Base-by-base conservation (phyloP, 352 stramenopile species). In the Pythium rhizo-oryzae region DNA sequence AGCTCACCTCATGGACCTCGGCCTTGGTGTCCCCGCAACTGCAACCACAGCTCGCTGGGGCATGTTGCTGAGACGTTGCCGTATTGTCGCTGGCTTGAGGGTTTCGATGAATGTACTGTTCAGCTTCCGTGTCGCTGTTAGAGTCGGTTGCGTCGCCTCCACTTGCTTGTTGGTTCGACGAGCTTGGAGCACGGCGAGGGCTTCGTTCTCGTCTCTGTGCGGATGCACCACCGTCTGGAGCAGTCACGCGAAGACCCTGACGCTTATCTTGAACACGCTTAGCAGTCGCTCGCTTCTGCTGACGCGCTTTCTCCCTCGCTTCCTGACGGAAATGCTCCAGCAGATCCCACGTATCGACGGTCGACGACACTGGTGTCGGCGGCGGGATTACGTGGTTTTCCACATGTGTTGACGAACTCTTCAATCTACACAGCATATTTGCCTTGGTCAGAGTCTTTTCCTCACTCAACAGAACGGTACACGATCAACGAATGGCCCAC, bases 1-100 rank as follows among this genome's bases (percentile, higher is more conserved):
- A 41, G 41, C 65, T 15, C 11, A 72, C 67, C 59, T 73, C 67
- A 19, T 69, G 67, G n/a, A 74, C 55, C 46, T 74, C 67, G 9
- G 43, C 59, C 54, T 73, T 68, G 18, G 60, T 55, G 3, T 69
- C 67, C 21, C 47, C 16, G 41, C 67, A 69, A 6, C 41, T 53
- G 30, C 67, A 73, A 8, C 23, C 49, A 59, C 65, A 60, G 24
- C 19, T 25, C 23, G 18, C 25, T 5, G 41, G 15, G 9, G 4
- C 23, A 47, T 35, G 19, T 1, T 47, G 2, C 21, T 0, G 25
- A 30, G 35, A 37, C 6, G 13, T 19, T 4, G 2, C 21, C 8
- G 1, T 44, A 12, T 50, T 41, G 33, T 57, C 25, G 13, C 4
- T 24, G 5, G 21, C 33, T n/a, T 11, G 44, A 43, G 21, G 23